Base-by-base conservation (phyloP, 192 early-diverging fungal genomes). In the Backusella australiensis region DNA sequence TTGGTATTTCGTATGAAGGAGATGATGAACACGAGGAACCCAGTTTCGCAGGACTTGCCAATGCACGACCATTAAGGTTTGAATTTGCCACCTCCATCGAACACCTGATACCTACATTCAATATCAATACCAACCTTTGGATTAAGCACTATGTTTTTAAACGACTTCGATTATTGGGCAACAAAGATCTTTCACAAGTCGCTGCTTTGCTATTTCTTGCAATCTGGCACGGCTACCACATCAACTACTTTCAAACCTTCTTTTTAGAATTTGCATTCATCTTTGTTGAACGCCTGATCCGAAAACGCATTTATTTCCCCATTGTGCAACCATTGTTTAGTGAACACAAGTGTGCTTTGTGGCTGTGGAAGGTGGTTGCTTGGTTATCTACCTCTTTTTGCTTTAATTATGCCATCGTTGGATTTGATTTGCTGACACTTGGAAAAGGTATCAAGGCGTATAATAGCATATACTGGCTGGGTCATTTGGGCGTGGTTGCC, bases 41-140 rank as follows among this genome's bases (percentile, higher is more conserved):
- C 2, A 77, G 84, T 29, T 91, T 83, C 83, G 82, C 83, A 38
- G 90, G 87, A 19, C 78, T 91, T 41, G 74, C 84, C 26, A 91
- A 91, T 75, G 78, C 86, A 12, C 23, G 63, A 14, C 76, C 72
- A 23, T 19, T 17, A 52, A 34, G 14, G n/a, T 91, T 85, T 67
- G 88, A 89, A 42, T 79, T 81, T 52, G 86, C 88, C 2, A 88
- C 86, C n/a, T 85, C 86, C 0, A 75, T 89, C 42, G 81, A 75
- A 21, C 78, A 89, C 34, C 82, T 90, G 29, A 76, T 91, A 72
- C 67, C 15, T 9, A 81, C 85, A 5, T 91, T 90, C 82, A 91
- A 91, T 76, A 88, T 88, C 72, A 90, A 91, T 76, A 91, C 90
- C 63, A 91, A 91, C 72, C 73, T 79, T 9, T 91, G 89, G 90